phyloP scores from a whole-genome alignment of 2,329 filamentous ascomycete species.

The Coniochaeta sp. region DNA sequence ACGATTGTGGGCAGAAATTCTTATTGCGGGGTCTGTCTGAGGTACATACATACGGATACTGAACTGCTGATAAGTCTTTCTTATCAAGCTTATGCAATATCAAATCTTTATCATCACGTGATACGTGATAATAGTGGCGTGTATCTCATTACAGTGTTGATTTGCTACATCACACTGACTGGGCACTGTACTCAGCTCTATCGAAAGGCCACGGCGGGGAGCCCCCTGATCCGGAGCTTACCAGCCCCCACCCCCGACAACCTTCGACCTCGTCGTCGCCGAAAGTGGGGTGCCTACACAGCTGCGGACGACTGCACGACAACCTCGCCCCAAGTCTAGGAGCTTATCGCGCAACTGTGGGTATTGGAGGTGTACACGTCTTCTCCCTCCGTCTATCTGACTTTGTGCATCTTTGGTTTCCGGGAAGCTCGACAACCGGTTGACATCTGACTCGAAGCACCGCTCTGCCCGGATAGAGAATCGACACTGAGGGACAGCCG shows the following conservation, averaged over 20 bases:
- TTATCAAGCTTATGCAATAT: too few species aligned
- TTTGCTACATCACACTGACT: not conserved
- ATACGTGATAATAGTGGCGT: too few species aligned
- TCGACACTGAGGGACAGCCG: too few species aligned
- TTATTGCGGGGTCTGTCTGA: too few species aligned
- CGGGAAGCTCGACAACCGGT: not conserved
- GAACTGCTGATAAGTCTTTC: too few species aligned
- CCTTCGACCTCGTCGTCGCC: not conserved
- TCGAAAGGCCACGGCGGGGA: not conserved
- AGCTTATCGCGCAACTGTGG: not conserved
- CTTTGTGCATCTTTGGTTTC: not conserved
- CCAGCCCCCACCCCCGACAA: not conserved
- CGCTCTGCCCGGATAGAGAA: not conserved
- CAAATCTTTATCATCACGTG: too few species aligned
- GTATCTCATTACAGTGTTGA: not conserved
- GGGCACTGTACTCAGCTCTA: not conserved
- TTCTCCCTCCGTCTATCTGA: not conserved
- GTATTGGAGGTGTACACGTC: not conserved
- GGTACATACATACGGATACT: too few species aligned
- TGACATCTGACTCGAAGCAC: not conserved
- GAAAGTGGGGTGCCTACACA: not conserved
- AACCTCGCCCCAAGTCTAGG: not conserved
- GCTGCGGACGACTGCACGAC: not conserved
- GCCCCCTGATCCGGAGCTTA: not conserved
- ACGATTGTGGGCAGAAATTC: too few species aligned